Conservation (phyloP, 2,329 filamentous ascomycete genomes). For the Pseudopyricularia javanii region DNA sequence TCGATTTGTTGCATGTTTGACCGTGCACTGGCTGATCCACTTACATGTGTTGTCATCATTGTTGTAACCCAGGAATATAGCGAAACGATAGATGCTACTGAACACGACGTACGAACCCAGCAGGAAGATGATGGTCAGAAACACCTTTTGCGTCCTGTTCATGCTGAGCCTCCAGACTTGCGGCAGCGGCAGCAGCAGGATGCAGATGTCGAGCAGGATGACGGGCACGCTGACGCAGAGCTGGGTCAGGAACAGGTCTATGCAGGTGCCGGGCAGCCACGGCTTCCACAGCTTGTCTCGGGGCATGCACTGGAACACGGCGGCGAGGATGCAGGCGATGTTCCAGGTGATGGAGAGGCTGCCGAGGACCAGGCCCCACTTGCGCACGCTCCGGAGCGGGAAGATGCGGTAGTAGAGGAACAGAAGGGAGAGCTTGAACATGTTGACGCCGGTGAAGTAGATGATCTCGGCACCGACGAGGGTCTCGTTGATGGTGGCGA, state of each 20-base stretch:
- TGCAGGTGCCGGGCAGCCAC: conserved; percentile 21
- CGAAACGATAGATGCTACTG: neutral
- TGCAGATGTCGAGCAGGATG: conserved; percentile 22
- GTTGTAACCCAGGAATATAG: neutral
- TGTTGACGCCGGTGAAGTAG: conserved; percentile 2
- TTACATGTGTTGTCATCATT: neutral
- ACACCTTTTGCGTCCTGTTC: conserved; percentile 10
- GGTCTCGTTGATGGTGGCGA: neutral
- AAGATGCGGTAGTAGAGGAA: conserved; percentile 14
- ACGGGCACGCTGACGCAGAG: conserved; percentile 31
- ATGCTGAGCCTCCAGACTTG: conserved; percentile 9
- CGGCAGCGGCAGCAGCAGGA: conserved; percentile 13
- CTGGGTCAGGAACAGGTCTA: conserved; percentile 24
- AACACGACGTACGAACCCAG: neutral
- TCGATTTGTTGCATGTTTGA: neutral
- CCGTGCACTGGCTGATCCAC: neutral
- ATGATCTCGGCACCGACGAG: conserved; percentile 7
- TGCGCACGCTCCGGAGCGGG: conserved; percentile 10
- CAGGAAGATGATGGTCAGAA: conserved; percentile 2
- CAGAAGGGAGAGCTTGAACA: conserved; percentile 7
- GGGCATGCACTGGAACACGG: conserved; percentile 24
- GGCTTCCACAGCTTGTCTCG: conserved; percentile 21
- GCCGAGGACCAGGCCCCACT: conserved; percentile 5
- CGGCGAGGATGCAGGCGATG: conserved; percentile 9
- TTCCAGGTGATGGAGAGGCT: conserved; percentile 9